These are phyloP conservation scores for Fusarium gaditjirri DNA, from an alignment of 2,329 filamentous ascomycete species.

Conservation along the genomic window DNA sequence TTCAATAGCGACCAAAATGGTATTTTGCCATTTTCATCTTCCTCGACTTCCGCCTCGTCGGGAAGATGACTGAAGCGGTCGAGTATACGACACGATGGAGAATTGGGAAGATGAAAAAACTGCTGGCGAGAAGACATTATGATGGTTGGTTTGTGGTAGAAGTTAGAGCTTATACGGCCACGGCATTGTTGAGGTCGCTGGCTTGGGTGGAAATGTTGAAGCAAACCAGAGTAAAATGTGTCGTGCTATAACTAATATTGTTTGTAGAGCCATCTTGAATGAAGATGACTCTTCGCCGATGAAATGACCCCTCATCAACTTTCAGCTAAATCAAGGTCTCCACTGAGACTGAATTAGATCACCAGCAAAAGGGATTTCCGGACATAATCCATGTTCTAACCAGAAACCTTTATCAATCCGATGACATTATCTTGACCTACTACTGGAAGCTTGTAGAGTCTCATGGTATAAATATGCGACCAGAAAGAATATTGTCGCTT, in stretches of 20 bases:
- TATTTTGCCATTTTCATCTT: constrained; percentile 40
- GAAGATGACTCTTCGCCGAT: constrained; percentile 20
- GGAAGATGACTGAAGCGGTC: constrained; percentile 48
- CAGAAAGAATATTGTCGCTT: background rate
- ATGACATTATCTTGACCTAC: background rate
- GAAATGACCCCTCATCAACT: background rate
- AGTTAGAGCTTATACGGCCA: background rate
- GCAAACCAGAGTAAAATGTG: rapidly evolving
- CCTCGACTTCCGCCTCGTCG: constrained; percentile 22
- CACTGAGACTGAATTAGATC: background rate
- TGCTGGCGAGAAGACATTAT: constrained; percentile 21
- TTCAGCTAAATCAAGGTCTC: background rate
- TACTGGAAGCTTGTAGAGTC: background rate
- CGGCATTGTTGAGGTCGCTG: background rate
- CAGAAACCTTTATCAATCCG: background rate
- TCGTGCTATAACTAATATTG: background rate
- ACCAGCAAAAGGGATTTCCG: background rate
- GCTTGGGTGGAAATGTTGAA: rapidly evolving
- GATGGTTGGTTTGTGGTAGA: background rate
- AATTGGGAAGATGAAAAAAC: constrained; percentile 37
- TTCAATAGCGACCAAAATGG: constrained; percentile 44
- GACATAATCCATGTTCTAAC: background rate
- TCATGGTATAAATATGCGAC: background rate
- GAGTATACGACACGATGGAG: constrained; percentile 31
- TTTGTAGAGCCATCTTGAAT: background rate